Base-by-base conservation (phyloP, 257 asterid genomes). In the Lithospermum erythrorhizon region DNA sequence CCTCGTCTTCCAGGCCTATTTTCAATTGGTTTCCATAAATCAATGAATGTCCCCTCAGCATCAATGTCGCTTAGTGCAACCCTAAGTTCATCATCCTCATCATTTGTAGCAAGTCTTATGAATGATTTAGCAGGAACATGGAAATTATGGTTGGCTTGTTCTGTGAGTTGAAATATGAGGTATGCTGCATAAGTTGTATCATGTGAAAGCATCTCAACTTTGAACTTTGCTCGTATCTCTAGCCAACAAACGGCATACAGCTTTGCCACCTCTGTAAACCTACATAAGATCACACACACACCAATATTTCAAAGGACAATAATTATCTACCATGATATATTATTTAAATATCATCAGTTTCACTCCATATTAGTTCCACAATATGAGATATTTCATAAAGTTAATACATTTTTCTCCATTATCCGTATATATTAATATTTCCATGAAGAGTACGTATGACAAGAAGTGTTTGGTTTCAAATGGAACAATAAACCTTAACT, bases 211-310 rank as follows among this genome's bases (percentile, higher is more conserved):
- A 82, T 49, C 51, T 21, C 56, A 21, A 75, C 53, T 27, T 66
- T 69, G 58, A 85, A 72, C 32, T 69, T 76, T 24, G 85, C 94
- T 61, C 69, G 78, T 47, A 86, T 71, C 19, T 83, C 83, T 20
- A 89, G 82, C 95, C 85, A 82, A 20, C 84, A 79, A 35, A 76
- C 78, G 6, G 69, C 57, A 56, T 55, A 72, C 55, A 89, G 82
- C 71, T 68, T 69, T 3, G 87, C 96, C 69, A 86, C 95, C 70
- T 88, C 89, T 0, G 73, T 29, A 59, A 88, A 86, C 83, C 95
- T 88, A 76, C 5, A 41, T 35, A 35, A 35, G 14, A 27, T 27
- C 32, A 27, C 32, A 24, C 4, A 24, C n/a, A n/a, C n/a, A 27
- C 4, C 30, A 7, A 30, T 6, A 30, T 30, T 30, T 6, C 37